Conservation (phyloP, 805 yeast genomes). For the Wickerhamomyces tratensis region DNA sequence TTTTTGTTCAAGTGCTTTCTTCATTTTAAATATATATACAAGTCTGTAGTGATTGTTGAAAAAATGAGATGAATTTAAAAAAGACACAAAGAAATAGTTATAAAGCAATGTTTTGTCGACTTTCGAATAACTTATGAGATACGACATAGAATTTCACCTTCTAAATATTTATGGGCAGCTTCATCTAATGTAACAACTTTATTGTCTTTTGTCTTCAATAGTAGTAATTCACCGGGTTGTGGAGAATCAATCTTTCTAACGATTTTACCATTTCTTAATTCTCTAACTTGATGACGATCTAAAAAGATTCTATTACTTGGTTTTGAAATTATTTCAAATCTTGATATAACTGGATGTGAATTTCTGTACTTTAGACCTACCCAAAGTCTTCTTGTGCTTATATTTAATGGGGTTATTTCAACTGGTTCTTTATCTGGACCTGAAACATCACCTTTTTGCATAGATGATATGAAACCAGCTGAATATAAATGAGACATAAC, state of each 20-base stretch:
- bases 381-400: constrained; percentile 85
- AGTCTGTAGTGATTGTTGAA: no score
- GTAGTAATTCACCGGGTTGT: constrained; percentile 82
- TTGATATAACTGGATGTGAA: constrained; percentile 64
- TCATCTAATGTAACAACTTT: constrained; percentile 72
- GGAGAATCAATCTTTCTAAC: constrained; percentile 72
- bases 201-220: constrained; percentile 44
- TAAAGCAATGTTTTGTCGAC: not conserved
- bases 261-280: constrained; percentile 65
- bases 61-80: no score
- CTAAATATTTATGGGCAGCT: constrained; percentile 64
- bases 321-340: constrained; percentile 66
- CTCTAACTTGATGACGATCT: constrained; percentile 51
- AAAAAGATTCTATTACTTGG: constrained; percentile 75
- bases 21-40: no score
- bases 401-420: constrained; percentile 79
- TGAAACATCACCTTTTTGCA: constrained; percentile 72
- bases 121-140: constrained; percentile 28
- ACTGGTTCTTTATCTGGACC: constrained; percentile 78
- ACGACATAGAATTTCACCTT: constrained; percentile 80
- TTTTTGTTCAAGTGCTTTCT: no score
- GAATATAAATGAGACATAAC: constrained; percentile 78
- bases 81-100: no score
- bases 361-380: constrained; percentile 82
- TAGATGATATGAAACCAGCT: constrained; percentile 79